Evolutionary conservation across 2,329 filamentous ascomycete species (phyloP), one percentile per base, ranked within the genome.

Genomic region (Xylaria sp.): DNA sequence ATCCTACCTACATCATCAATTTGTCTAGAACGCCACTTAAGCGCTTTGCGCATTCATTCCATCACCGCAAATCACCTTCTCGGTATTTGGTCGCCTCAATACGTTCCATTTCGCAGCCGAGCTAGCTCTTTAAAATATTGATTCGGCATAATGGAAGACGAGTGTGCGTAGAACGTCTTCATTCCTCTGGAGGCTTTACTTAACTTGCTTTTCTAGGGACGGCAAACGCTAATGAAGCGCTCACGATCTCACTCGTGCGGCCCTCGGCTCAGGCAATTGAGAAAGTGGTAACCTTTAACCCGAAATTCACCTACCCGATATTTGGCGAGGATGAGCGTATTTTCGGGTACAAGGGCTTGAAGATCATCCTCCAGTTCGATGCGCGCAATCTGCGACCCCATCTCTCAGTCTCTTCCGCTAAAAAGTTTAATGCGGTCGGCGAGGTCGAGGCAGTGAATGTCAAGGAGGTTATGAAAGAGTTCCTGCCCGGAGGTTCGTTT

Each of bases 241-340:
- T 92, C 73, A 83, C 82, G 61, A 85, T 93, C 74, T 88, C 86
- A 11, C 74, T 77, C 51, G 74, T 76, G 62, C 71, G 68, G 65
- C 72, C 71, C 34, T 57, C 60, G 3, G 56, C 70, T 11, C 64
- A 70, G 7, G 83, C 84, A 71, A 77, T 86, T 58, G 88, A 87
- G 74, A 87, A 85, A 36, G 82, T 91, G 73, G 85, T 87, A 30
- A 86, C 88, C 32, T 98, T 99, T 80, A 86, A 93, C 69, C 97
- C 96, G 0, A 88, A 88, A 76, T 97, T 94, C 79, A 98, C 95
- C 19, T 97, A 98, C 80, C 85, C 93, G 1, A 92, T 99, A 71
- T 98, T 98, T 74, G 93, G 93, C 75, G 92, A 98, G n/a, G 91
- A 96, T 8, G 94, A 99, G 80, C 88, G 86, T 34, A 95, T 98